phyloP scores from a whole-genome alignment of 441 rosid species.

The Populus hybrid region DNA sequence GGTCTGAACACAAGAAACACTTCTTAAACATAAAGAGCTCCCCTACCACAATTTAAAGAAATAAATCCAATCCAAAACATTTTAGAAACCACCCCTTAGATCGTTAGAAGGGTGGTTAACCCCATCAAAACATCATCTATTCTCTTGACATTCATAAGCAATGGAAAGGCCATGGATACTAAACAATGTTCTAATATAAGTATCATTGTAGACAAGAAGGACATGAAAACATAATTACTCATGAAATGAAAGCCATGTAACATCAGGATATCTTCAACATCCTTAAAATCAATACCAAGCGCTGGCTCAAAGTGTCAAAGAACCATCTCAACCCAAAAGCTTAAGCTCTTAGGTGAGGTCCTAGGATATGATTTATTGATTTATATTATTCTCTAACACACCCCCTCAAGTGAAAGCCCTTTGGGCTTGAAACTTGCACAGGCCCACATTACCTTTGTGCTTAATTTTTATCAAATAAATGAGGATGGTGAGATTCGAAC shows the following conservation, averaged over 20 bases:
- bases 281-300: conserved; percentile 74
- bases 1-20: neutral
- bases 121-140: neutral
- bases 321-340: too few species aligned
- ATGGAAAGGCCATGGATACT: neutral
- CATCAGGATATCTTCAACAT: conserved; percentile 86
- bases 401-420: too few species aligned
- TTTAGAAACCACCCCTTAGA: neutral
- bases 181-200: neutral
- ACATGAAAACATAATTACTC: neutral
- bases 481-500: too few species aligned
- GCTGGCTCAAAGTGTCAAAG: conserved; percentile 40
- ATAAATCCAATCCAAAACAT: neutral
- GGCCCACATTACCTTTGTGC: too few species aligned
- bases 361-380: too few species aligned
- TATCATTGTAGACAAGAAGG: neutral
- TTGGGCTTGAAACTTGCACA: too few species aligned
- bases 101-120: neutral
- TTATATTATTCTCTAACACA: too few species aligned
- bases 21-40: neutral
- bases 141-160: neutral
- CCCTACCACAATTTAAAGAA: neutral
- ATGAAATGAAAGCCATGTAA: conserved; percentile 12
- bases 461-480: too few species aligned
- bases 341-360: too few species aligned